Base-by-base conservation (phyloP, 495 filamentous ascomycete genomes). In the Staphylotrichum tortipilum region DNA sequence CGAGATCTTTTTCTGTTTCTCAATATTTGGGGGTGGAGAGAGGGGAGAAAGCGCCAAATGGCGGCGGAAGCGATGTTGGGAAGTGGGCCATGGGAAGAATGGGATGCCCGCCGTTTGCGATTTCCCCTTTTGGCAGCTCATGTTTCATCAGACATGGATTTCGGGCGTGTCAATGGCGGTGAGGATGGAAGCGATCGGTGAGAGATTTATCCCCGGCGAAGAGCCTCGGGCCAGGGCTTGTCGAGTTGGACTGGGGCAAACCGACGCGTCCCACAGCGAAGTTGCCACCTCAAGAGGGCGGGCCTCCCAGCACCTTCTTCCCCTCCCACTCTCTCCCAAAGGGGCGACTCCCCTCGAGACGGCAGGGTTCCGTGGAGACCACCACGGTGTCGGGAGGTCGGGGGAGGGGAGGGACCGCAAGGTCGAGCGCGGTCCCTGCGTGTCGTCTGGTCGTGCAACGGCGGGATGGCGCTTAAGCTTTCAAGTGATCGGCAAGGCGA, bases 381-480 rank as follows among this genome's bases (percentile, higher is more conserved):
- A n/a, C n/a, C n/a, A n/a, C n/a, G n/a, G n/a, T n/a, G 10, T 28
- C 26, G 22, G 38, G 12, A 24, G 31, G 44, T 36, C 29, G 21
- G 6, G 19, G 31, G 7, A 18, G 7, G 31, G 12, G 18, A 4
- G 35, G 29, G 28, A 33, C 15, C 30, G 36, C 43, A 19, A 28
- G 11, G 29, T 43, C 40, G 26, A 44, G n/a, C 35, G 19, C 6
- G n/a, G 30, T 9, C 53, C 47, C n/a, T n/a, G n/a, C n/a, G n/a
- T 48, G 57, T 56, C 57, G 36, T 50, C 55, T 51, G 15, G 19
- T 26, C 21, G n/a, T n/a, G 31, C 39, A 35, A 35, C 45, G 29
- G 5, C 12, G 39, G 39, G 30, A 48, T 50, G 53, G 56, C 56
- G 56, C 56, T 55, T 59, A 50, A 39, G 7, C 11, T 43, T 52